phyloP scores from a whole-genome alignment of 495 filamentous ascomycete species.

The Penicillium paradoxum region DNA sequence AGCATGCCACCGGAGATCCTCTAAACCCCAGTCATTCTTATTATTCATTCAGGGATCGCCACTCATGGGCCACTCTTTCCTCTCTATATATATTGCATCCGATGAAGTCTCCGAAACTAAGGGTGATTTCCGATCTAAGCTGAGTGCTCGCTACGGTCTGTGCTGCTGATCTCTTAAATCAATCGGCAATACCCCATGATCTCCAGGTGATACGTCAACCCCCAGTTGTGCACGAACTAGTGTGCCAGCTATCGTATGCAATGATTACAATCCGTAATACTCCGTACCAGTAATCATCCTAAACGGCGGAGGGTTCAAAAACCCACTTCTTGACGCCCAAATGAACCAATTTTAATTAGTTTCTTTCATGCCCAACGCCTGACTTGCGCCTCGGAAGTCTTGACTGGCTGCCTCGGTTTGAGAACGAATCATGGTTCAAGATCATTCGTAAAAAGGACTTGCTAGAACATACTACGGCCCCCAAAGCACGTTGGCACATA shows the following conservation, averaged over 20 bases:
- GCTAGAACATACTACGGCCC: not conserved
- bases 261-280: not conserved
- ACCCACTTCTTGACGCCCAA: slow-evolving; percentile 11
- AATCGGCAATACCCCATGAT: slow-evolving; percentile 2
- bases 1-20: slow-evolving; percentile 27
- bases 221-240: not conserved
- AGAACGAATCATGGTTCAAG: not conserved
- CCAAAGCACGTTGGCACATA: not conserved
- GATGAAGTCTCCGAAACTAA: not conserved
- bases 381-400: slow-evolving; percentile 12
- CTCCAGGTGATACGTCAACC: slow-evolving; percentile 7
- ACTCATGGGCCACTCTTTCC: slow-evolving; percentile 15
- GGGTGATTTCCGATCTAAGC: slow-evolving; percentile 3
- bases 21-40: slow-evolving; percentile 12
- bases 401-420: slow-evolving; percentile 5
- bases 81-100: not conserved
- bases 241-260: not conserved
- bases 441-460: not conserved
- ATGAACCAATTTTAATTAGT: not conserved
- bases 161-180: not conserved
- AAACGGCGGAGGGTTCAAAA: not conserved
- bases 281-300: not conserved
- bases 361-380: slow-evolving; percentile 29
- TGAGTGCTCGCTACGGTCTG: slow-evolving; percentile 3
- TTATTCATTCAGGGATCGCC: slow-evolving; percentile 9